Evolutionary conservation across 495 filamentous ascomycete genomes (phyloP), one percentile per base, ranked within the genome.

Genomic region (Aspergillus asperescens): DNA sequence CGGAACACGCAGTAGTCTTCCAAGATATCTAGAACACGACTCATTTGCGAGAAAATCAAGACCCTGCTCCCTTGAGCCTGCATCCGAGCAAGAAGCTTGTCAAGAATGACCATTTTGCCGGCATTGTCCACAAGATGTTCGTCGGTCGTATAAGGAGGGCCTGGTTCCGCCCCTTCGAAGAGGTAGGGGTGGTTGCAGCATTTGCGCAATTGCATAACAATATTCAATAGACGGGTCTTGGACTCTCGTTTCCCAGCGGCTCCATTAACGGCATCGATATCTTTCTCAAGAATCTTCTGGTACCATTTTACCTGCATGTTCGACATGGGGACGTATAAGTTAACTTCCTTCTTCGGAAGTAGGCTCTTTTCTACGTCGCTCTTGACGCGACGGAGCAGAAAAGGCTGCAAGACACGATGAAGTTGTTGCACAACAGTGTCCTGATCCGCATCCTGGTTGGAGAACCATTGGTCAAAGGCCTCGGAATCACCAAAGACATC

Each of bases 231-330:
- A 37, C 94, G 83, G 5, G 94, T 97, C 73, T 99, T 99, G n/a
- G 92, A 96, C 66, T 99, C 94, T 45, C 88, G 84, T 70, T 96
- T 97, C 18, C 94, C 93, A 49, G 84, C 89, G 23, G 94, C 94
- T 39, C 94, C 94, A 58, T 99, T 99, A 55, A 99, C 94, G 10
- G 94, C 94, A 61, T 97, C 94, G 49, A 99, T 99, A 65, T 99
- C 94, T 70, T 97, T 97, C 67, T 97, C 94, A 4, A 99, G 75
- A 56, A 99, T 97, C 71, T 96, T 97, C 68, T 96, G 84, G 59
- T 99, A 99, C 94, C 94, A 99, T 62, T 90, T 95, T 43, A 95
- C 83, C 68, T 99, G 94, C 94, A 99, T 99, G 22, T 95, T 90
- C 2, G 94, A 86, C 94, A 99, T 97, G 53, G 92, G 93, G 52